These are phyloP conservation scores for Saccharomycopsis amapae DNA, from an alignment of 805 yeast species.

Conservation along the genomic window DNA sequence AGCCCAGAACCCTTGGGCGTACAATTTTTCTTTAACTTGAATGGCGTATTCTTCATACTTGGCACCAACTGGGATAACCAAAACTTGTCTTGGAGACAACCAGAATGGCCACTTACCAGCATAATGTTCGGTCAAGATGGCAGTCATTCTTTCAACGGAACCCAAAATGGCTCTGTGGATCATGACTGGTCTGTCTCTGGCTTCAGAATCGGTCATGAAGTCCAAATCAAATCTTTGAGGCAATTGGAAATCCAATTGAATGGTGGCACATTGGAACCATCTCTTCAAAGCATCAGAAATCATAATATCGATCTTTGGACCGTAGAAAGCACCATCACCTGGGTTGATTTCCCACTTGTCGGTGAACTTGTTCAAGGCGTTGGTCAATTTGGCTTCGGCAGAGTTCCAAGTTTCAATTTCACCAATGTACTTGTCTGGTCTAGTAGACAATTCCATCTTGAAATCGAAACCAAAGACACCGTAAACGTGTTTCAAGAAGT, in stretches of 20 bases:
- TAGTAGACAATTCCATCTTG: conserved; percentile 93
- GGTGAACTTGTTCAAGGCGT: conserved; percentile 78
- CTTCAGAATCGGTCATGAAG: conserved; percentile 62
- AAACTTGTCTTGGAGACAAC: conserved; percentile 98
- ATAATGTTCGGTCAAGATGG: conserved; percentile 94
- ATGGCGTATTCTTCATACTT: conserved; percentile 88
- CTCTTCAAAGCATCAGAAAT: conserved; percentile 89
- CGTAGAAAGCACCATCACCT: conserved; percentile 96
- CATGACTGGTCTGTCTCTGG: conserved; percentile 82
- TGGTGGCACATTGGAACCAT: conserved; percentile 99
- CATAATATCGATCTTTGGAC: conserved; percentile 94
- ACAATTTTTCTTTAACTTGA: conserved; percentile 58
- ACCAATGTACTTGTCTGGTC: conserved; percentile 96
- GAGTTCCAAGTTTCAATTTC: conserved; percentile 88
- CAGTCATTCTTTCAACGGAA: conserved; percentile 98
- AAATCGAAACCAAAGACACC: conserved; percentile 92
- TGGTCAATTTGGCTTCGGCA: conserved; percentile 81
- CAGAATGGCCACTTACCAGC: conserved; percentile 99
- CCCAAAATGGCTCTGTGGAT: conserved; percentile 98
- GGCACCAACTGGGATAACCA: conserved; percentile 95
- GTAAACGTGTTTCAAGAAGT: conserved; percentile 76
- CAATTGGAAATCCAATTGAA: conserved; percentile 97
- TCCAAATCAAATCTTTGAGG: conserved; percentile 90
- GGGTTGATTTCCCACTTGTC: conserved; percentile 91
- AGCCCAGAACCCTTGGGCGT: conserved; percentile 70